Conservation (phyloP, 768 basidiomycete species). For the Amylocystis lapponica region DNA sequence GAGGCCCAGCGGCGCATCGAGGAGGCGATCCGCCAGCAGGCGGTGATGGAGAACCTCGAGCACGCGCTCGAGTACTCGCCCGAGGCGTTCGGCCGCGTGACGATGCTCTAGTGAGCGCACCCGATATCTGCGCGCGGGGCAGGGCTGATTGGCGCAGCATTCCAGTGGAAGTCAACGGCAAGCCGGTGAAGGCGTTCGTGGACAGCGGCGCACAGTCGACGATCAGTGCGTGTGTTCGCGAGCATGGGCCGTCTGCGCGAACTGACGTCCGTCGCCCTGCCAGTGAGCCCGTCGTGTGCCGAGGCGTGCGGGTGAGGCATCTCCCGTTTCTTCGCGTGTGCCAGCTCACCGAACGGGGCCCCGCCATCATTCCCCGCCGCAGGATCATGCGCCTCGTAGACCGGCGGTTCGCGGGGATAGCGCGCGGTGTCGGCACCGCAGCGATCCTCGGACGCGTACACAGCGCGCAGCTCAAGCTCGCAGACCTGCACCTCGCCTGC, state of each 20-base stretch:
- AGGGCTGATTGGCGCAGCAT: slow-evolving; percentile 44
- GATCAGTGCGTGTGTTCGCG: slow-evolving; percentile 61
- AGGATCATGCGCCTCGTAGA: slow-evolving; percentile 95
- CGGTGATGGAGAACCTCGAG: slow-evolving; percentile 86
- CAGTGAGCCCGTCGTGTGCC: slow-evolving; percentile 90
- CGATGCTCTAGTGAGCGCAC: slow-evolving; percentile 89
- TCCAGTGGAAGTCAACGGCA: slow-evolving; percentile 86
- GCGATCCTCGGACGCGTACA: slow-evolving; percentile 93
- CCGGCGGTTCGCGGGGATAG: slow-evolving; percentile 81
- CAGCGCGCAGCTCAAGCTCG: slow-evolving; percentile 85
- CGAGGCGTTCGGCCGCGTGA: slow-evolving; percentile 89
- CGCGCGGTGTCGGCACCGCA: slow-evolving; percentile 91
- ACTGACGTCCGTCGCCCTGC: neutral
- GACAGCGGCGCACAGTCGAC: slow-evolving; percentile 97
- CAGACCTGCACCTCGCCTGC: slow-evolving; percentile 80
- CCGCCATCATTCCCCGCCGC: neutral
- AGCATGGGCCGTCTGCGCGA: neutral
- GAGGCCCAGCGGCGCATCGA: slow-evolving; percentile 93
- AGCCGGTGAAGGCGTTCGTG: slow-evolving; percentile 92
- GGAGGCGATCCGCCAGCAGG: slow-evolving; percentile 86
- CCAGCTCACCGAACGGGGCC: neutral
- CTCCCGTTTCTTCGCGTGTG: neutral
- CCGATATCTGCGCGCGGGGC: neutral
- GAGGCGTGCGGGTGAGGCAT: slow-evolving; percentile 84
- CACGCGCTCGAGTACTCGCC: slow-evolving; percentile 93